Base-by-base conservation (phyloP, 2,329 filamentous ascomycete species). In the Aureobasidium sp. region DNA sequence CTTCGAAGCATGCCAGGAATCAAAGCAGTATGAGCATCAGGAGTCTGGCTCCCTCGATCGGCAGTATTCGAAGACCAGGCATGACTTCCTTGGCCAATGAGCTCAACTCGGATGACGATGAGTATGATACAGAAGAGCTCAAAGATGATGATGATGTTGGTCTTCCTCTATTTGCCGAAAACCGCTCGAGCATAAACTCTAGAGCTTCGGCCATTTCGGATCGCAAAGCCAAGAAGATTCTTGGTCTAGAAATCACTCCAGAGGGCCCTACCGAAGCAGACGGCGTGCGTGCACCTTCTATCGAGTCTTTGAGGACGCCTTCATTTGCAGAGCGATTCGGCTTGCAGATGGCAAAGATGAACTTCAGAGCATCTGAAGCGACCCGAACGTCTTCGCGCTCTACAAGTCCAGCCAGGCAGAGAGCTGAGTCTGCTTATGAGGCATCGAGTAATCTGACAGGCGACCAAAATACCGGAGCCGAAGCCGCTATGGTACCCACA, bases 71-170 rank as follows among this genome's bases (percentile, higher is more conserved):
- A 19, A 29, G 22, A n/a, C 52, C 52, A 17, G 32, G 11, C 19
- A 54, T 47, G 44, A 44, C 53, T 41, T 50, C 44, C 10, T 76
- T 98, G 35, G 93, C 93, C 0, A 90, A 97, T 61, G 93, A 98
- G 70, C 78, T 98, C 52, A 84, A 88, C 57, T 86, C 95, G 57
- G 88, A 90, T 54, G 86, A 87, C 56, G 87, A 91, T 53, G 88
- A 90, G 49, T 77, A 80, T 38, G 79, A 81, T 52, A 74, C 61
- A 4, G 65, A 66, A 21, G 71, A 73, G 4, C 58, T 70, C 40
- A 71, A 86, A 57, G 85, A 86, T 30, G 84, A 90, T 58, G 79
- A 84, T 39, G 85, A 88, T 45, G 83, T 84, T 11, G 42, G 50
- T 4, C 35, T 55, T 1, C 80, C 48, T 34, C 27, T 51, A 5